A percentile compares a stretch with the other conserved stretches of the same genome.
These are phyloP conservation scores for Leccinum subspadiceum DNA, from an alignment of 1,284 basidiomycete genomes.

Conservation along the genomic window DNA sequence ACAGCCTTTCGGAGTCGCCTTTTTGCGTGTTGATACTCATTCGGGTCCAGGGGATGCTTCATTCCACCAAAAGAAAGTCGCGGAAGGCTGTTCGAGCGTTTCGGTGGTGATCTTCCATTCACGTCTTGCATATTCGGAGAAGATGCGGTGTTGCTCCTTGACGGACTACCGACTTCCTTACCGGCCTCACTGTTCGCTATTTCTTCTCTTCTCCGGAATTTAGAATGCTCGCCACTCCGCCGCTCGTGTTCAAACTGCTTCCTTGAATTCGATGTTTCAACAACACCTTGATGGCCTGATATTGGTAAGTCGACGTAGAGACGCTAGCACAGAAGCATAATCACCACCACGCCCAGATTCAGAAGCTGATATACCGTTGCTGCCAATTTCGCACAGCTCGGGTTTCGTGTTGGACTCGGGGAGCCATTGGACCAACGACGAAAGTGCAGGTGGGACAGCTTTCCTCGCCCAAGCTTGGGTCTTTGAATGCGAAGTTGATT, in stretches of 20 bases:
- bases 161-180: neutral
- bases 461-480: conserved; percentile 14
- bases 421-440: conserved; percentile 7
- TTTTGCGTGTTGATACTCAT: conserved; percentile 81
- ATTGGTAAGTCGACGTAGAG: neutral
- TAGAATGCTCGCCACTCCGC: conserved; percentile 1
- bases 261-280: neutral
- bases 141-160: conserved; percentile 4
- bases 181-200: neutral
- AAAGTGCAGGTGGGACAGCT: conserved; percentile 8
- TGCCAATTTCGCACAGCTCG: neutral
- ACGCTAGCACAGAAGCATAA: neutral
- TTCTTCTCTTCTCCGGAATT: neutral
- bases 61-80: neutral
- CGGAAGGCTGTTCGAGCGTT: conserved; percentile 4
- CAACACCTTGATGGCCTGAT: neutral
- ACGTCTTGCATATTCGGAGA: conserved; percentile 6
- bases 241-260: neutral
- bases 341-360: conserved; percentile 22
- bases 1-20: conserved; percentile 81
- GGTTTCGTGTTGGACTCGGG: neutral
- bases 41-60: conserved; percentile 50
- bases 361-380: conserved; percentile 7
- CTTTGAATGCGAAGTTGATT: conserved; percentile 11
- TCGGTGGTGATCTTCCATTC: neutral